phyloP scores from a whole-genome alignment of 148 eudicot species.

The Camellia sinensis region DNA sequence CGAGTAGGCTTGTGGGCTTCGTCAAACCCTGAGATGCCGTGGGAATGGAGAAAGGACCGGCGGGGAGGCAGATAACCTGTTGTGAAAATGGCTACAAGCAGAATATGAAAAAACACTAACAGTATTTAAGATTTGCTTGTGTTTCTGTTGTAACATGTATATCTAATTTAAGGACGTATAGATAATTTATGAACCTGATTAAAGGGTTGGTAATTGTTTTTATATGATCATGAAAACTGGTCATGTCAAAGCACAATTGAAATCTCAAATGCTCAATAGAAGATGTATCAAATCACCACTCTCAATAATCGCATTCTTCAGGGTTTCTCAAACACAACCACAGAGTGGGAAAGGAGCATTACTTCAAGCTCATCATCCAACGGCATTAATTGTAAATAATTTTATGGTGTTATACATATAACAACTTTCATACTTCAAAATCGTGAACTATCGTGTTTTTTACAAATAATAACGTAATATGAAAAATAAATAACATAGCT shows the following conservation, averaged over 20 bases:
- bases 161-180: not conserved
- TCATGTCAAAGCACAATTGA: not conserved
- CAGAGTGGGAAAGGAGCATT: not conserved
- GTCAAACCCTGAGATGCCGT: constrained; percentile 84
- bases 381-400: no score
- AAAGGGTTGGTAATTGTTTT: no score
- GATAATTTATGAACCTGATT: no score
- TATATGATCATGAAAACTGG: no score
- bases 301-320: not conserved
- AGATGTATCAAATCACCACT: not conserved
- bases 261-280: not conserved
- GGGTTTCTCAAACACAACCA: not conserved
- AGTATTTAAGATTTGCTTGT: not conserved
- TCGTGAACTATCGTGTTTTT: no score
- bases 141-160: not conserved
- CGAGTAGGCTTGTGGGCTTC: constrained; percentile 78
- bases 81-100: not conserved
- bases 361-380: no score
- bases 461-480: no score
- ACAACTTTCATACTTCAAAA: no score
- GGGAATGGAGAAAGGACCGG: constrained; percentile 78
- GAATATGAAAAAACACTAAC: not conserved
- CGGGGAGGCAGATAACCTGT: constrained; percentile 23
- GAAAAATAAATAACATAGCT: no score
- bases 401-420: no score